A percentile compares a stretch with the other conserved stretches of the same genome.
phyloP scores from a whole-genome alignment of 257 asterid genomes.

The Petunia secreta region DNA sequence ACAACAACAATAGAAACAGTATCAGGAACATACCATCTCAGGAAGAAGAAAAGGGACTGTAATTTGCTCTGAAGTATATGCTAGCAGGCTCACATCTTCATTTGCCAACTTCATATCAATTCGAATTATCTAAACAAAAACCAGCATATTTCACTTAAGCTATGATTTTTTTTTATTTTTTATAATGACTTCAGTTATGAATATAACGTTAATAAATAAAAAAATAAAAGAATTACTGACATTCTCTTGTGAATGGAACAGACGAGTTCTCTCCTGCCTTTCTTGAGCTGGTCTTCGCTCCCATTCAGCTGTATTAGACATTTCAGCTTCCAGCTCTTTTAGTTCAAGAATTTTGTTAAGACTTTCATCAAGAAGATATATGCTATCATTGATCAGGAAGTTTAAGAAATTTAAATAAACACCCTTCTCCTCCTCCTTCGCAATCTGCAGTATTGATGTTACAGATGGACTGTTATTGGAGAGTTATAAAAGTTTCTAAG shows the following conservation, averaged over 20 bases:
- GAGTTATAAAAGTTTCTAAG: background rate
- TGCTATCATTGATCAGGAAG: constrained; percentile 93
- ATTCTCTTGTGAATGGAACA: constrained; percentile 96
- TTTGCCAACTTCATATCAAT: constrained; percentile 97
- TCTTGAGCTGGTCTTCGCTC: constrained; percentile 90
- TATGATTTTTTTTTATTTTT: too few relatives aligned
- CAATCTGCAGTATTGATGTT: constrained; percentile 58
- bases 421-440: constrained; percentile 98
- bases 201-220: constrained; percentile 26
- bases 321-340: constrained; percentile 96
- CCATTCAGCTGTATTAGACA: constrained; percentile 93
- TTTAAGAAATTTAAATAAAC: constrained; percentile 87
- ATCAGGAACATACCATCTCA: constrained; percentile 71
- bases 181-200: background rate
- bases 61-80: constrained; percentile 96
- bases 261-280: constrained; percentile 96
- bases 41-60: constrained; percentile 87
- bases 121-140: constrained; percentile 74
- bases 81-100: constrained; percentile 93
- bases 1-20: background rate
- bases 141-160: constrained; percentile 30
- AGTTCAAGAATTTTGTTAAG: constrained; percentile 93
- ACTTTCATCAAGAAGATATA: constrained; percentile 94
- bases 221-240: constrained; percentile 45
- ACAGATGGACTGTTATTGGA: constrained; percentile 22